Percentiles rank a stretch among this genome's conserved stretches.
These are phyloP conservation scores for Coemansia sp. DNA, from an alignment of 192 early-diverging fungal species.

Conservation along the genomic window DNA sequence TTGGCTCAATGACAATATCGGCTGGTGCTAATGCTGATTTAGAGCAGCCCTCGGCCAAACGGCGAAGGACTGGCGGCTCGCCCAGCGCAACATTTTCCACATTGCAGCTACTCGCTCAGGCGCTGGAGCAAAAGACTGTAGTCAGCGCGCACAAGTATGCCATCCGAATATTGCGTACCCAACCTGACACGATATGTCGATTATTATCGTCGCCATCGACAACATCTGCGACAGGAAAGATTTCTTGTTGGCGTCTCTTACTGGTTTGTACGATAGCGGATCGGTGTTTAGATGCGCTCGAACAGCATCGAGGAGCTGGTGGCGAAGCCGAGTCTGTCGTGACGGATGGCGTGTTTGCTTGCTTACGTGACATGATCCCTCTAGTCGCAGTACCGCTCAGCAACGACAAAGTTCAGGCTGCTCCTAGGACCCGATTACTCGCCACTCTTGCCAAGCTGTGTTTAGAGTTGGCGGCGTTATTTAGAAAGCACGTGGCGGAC, in stretches of 20 bases:
- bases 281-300: conserved; percentile 1
- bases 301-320: neutral
- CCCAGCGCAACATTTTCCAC: neutral
- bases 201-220: neutral
- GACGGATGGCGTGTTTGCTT: conserved; percentile 33
- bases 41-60: neutral
- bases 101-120: conserved; percentile 14
- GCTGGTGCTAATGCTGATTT: neutral
- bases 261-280: conserved; percentile 16
- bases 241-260: neutral
- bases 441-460: neutral
- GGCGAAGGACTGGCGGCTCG: neutral
- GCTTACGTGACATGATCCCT: conserved; percentile 29
- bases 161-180: conserved; percentile 28
- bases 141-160: conserved; percentile 8
- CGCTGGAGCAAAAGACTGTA: neutral
- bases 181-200: neutral
- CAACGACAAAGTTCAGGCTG: neutral
- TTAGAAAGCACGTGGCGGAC: conserved; percentile 6
- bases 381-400: neutral
- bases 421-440: too few relatives aligned
- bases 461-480: conserved; percentile 6
- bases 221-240: neutral
- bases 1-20: neutral
- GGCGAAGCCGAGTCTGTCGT: conserved; percentile 5